Conservation (phyloP, 108 stramenopile species). For the Discostella stelligeroides region DNA sequence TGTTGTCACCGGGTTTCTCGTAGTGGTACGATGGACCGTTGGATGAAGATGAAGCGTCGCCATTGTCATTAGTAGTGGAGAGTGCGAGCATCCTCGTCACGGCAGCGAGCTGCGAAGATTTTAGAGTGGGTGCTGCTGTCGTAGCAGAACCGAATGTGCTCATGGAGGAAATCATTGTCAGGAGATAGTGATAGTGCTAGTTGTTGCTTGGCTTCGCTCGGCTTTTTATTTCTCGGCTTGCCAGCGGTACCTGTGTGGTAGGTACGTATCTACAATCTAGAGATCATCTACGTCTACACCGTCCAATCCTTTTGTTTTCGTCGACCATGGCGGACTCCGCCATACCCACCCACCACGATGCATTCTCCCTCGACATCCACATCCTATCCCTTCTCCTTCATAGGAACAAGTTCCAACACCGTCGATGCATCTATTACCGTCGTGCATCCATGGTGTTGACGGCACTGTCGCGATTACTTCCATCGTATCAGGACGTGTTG, state of each 20-base stretch:
- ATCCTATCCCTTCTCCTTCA: constrained; percentile 60
- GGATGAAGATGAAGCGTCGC: constrained; percentile 35
- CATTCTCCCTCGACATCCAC: constrained; percentile 59
- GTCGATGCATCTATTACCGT: constrained; percentile 68
- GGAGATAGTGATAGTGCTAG: no score
- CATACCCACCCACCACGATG: constrained; percentile 28
- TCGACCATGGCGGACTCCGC: background rate
- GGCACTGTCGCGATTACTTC: constrained; percentile 17
- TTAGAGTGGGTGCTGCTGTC: constrained; percentile 41
- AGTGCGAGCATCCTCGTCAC: constrained; percentile 82
- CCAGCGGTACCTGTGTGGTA: no score
- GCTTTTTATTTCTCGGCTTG: no score
- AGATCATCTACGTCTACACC: no score
- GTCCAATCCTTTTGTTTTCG: no score
- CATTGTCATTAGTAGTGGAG: constrained; percentile 31
- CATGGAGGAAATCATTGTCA: no score
- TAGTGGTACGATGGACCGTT: background rate
- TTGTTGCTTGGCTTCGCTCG: no score
- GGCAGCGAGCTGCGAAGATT: constrained; percentile 76
- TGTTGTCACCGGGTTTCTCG: background rate
- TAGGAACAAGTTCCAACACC: constrained; percentile 66
- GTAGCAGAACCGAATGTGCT: no score
- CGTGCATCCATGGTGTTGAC: constrained; percentile 59
- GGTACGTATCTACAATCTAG: no score
- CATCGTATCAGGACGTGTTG: constrained; percentile 13